phyloP scores from a whole-genome alignment of 345 rosid genomes.

The Syzygium aromaticum region DNA sequence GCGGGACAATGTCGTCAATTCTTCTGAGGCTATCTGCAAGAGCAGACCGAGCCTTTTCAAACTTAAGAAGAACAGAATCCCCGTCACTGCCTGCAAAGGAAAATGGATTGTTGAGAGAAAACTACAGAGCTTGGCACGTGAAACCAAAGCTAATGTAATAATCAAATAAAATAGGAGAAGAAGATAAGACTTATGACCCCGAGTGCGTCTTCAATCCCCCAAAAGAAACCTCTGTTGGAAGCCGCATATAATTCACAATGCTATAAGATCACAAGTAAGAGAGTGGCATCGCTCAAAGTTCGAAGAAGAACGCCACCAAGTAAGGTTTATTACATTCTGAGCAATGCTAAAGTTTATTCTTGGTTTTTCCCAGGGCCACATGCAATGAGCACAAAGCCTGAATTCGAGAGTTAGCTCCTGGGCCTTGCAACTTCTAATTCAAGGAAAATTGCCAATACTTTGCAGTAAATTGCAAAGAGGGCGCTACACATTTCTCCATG shows the following conservation, averaged over 20 bases:
- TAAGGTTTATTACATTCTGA: conserved; percentile 81
- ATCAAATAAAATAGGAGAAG: neutral
- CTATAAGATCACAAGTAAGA: too few species aligned
- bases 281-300: neutral
- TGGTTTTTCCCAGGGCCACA: conserved; percentile 78
- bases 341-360: conserved; percentile 79
- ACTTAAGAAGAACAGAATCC: conserved; percentile 69
- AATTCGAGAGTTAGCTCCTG: conserved; percentile 23
- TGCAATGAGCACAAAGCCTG: too few species aligned
- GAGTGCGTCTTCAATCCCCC: too few species aligned
- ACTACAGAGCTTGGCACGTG: neutral
- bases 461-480: conserved; percentile 61
- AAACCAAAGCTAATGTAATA: neutral
- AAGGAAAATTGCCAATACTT: conserved; percentile 66
- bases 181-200: too few species aligned
- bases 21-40: conserved; percentile 75
- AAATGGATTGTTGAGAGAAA: neutral
- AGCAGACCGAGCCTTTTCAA: conserved; percentile 61
- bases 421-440: conserved; percentile 91
- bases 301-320: conserved; percentile 6
- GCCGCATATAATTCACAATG: too few species aligned
- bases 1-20: conserved; percentile 87
- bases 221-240: too few species aligned
- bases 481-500: conserved; percentile 87
- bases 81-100: conserved; percentile 66